phyloP scores from a whole-genome alignment of 495 filamentous ascomycete species.

The Trichoderma reesei region DNA sequence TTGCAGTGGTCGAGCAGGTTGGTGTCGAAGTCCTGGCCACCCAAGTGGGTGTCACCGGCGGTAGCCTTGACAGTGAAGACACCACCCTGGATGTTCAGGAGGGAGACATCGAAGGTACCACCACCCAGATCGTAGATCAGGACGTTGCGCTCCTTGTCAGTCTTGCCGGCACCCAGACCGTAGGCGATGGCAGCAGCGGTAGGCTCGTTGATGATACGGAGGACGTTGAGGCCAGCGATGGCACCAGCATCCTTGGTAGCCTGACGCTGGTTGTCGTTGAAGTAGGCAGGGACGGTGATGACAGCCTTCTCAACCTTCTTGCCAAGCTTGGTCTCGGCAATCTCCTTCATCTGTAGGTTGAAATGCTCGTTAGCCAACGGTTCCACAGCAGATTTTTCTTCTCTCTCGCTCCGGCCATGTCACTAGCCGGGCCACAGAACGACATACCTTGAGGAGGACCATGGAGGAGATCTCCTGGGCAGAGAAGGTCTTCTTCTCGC shows the following conservation, averaged over 20 bases:
- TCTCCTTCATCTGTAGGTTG: constrained; percentile 78
- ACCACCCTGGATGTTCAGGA: constrained; percentile 97
- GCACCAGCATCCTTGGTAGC: constrained; percentile 98
- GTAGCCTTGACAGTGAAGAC: constrained; percentile 99
- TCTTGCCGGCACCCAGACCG: constrained; percentile 88
- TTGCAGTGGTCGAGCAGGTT: constrained; percentile 95
- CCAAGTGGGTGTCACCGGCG: constrained; percentile 97
- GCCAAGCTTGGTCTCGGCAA: constrained; percentile 91
- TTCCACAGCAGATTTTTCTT: not conserved
- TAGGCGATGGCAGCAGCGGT: constrained; percentile 96
- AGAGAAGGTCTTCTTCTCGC: constrained; percentile 88
- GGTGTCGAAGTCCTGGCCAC: constrained; percentile 99
- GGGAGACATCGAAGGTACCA: constrained; percentile 99
- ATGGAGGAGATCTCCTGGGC: constrained; percentile 97
- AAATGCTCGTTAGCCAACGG: not conserved
- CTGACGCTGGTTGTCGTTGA: constrained; percentile 99
- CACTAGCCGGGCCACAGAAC: not conserved
- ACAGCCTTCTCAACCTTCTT: constrained; percentile 97
- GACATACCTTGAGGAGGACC: constrained; percentile 72
- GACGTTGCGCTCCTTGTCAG: constrained; percentile 92
- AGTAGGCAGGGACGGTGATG: constrained; percentile 97
- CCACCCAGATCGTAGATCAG: constrained; percentile 99
- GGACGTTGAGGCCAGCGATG: constrained; percentile 93
- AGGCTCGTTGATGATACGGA: constrained; percentile 99
- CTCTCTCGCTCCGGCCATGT: not conserved